Conservation (phyloP, 805 yeast species). For the Wickerhamomyces bovis region DNA sequence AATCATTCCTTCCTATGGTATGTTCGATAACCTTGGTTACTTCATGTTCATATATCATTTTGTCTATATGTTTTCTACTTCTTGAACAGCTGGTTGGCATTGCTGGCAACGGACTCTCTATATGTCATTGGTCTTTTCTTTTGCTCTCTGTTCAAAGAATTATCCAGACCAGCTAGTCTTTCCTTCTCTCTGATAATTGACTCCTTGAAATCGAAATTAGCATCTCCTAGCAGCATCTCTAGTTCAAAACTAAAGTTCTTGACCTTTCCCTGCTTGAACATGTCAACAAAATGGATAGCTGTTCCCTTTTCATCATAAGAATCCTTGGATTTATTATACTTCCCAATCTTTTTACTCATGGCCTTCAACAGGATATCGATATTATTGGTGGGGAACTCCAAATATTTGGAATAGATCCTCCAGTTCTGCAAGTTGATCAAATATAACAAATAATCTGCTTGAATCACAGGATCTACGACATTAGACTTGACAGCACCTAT, state of each 20-base stretch:
- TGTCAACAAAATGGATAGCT: conserved; percentile 57
- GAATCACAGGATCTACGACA: conserved; percentile 75
- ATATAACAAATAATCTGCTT: conserved; percentile 79
- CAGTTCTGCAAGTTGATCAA: conserved; percentile 57
- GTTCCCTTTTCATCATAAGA: conserved; percentile 49
- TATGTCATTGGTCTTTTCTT: conserved; percentile 11
- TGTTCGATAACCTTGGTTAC: no score
- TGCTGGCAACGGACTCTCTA: conserved; percentile 17
- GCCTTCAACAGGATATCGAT: conserved; percentile 48
- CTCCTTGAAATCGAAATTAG: conserved; percentile 12
- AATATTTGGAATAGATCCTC: conserved; percentile 30
- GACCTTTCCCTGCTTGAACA: conserved; percentile 52
- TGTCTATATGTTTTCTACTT: background rate
- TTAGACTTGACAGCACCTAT: conserved; percentile 69
- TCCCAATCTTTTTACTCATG: conserved; percentile 38
- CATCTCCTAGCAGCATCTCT: conserved; percentile 10
- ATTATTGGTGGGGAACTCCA: conserved; percentile 65
- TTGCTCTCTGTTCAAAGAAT: conserved; percentile 14
- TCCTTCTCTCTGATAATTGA: conserved; percentile 10
- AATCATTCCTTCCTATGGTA: no score
- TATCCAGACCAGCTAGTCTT: conserved; percentile 20
- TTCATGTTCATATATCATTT: no score
- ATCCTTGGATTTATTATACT: conserved; percentile 24
- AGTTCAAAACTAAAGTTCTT: conserved; percentile 20
- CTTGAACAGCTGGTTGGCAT: conserved; percentile 22